Base-by-base conservation (phyloP, 352 stramenopile species). In the Elongisporangium anandrum region DNA sequence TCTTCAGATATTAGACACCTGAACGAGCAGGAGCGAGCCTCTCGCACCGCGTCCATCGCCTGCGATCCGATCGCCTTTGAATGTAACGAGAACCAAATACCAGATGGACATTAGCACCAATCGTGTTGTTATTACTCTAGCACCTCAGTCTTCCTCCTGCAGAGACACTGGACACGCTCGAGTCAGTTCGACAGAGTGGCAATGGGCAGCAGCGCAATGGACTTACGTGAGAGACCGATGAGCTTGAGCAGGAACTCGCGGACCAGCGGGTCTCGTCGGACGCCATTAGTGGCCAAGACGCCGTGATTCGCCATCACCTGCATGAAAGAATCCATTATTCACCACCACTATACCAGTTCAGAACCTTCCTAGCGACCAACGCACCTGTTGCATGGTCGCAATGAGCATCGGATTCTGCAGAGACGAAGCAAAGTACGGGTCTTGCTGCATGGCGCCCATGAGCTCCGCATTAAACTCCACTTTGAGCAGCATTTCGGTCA, bases 1-100 rank as follows among this genome's bases (percentile, higher is more conserved):
- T 88, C 73, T 95, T 95, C 76, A 88, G 83, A 76, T 95, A 95
- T 79, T 95, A 95, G 81, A 85, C 54, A 53, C 60, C 56, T 63
- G 17, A 21, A 54, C 38, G n/a, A 34, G 24, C 24, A 34, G 24
- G 24, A 34, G 24, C 24, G 24, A 34, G 24, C n/a, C n/a, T n/a
- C n/a, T n/a, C n/a, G n/a, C 26, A 15, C 17, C 45, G n/a, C 16
- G 23, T 23, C 12, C 24, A 34, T 47, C 41, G 9, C 34, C 55
- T 60, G 17, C 34, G 12, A n/a, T 13, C 8, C 34, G 41, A 3
- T 60, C 56, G 24, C 56, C 56, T 23, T 59, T 45, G 9, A 73
- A 22, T 22, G 65, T 65, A 64, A 76, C 68, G 72, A 48, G 3
- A 20, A 20, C 19, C 16, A 49, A 53, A 48, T 29, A 66, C 21